Percentiles rank a stretch among this genome's conserved stretches.
Conservation (phyloP, 140 eudicot genomes). For the Oenanthe javanica region DNA sequence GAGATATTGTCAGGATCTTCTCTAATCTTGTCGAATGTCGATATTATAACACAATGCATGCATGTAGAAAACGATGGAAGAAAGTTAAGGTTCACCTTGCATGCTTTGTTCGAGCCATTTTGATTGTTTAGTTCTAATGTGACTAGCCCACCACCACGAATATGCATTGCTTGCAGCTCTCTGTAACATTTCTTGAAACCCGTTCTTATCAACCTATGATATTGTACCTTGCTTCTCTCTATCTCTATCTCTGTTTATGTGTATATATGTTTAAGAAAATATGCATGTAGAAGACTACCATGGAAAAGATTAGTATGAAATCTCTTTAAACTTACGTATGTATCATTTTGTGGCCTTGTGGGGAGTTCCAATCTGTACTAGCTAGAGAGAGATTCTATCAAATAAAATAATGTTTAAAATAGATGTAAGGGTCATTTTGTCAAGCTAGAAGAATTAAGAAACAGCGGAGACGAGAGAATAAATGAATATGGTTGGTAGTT, state of each 20-base stretch:
- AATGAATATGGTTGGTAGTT: conserved; percentile 15
- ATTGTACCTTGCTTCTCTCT: not conserved
- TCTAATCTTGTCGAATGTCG: too few species aligned
- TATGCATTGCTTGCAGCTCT: conserved; percentile 66
- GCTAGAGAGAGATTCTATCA: not conserved
- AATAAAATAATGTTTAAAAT: not conserved
- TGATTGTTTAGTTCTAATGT: conserved; percentile 77
- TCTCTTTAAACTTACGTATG: too few species aligned
- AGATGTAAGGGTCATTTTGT: not conserved
- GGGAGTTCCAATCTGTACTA: not conserved
- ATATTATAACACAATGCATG: not conserved
- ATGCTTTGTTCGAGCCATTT: conserved; percentile 87
- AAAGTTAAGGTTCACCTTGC: conserved; percentile 35
- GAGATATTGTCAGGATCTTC: too few species aligned
- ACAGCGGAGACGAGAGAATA: not conserved
- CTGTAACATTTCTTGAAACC: conserved; percentile 45
- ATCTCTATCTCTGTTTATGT: not conserved
- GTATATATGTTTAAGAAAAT: not conserved
- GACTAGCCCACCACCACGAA: conserved; percentile 96
- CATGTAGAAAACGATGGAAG: not conserved
- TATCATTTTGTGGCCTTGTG: not conserved
- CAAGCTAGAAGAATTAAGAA: not conserved
- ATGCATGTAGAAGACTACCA: not conserved
- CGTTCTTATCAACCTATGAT: not conserved
- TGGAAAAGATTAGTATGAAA: too few species aligned